Evolutionary conservation across 1,284 basidiomycete genomes (phyloP), one percentile per base, ranked within the genome.

Genomic region (Ganoderma sp.): DNA sequence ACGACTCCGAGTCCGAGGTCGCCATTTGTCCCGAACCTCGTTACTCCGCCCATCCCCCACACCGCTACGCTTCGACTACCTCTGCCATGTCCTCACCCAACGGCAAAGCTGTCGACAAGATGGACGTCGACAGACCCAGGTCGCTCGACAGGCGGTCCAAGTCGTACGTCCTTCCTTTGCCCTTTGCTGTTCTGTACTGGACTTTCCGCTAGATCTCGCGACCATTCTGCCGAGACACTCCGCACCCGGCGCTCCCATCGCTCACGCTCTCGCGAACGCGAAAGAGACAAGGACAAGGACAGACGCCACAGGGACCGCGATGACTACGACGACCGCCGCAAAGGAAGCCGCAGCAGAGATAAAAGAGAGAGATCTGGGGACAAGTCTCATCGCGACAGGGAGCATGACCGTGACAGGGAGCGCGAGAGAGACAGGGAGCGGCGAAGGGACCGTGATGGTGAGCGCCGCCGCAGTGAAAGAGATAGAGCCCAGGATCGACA

Each of bases 171-270:
- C 63, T 63, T 71, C 65, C 72, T 67, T 42, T 37, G 52, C 64
- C 28, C 68, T 66, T 64, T 57, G 59, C 72, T 59, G 48, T 65
- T 56, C 61, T 66, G 17, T 59, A 64, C 67, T 66, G 61, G 66
- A 70, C 64, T 69, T 63, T 56, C 56, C 22, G 61, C 66, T 71
- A 91, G 89, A 65, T 88, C 89, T 72, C 87, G 89, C 72, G 89
- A 89, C 76, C 86, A 87, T 76, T 93, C 91, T 15, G 87, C 87
- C 54, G 91, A 92, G 75, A 93, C 91, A 25, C 85, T 88, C 72
- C 86, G 86, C 60, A 92, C 90, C 42, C 85, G 84, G 73, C 85
- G 85, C 69, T 93, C 91, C 56, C 90, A 92, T 74, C 84, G 88
- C 69, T 93, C 92, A 28, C 81, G 81, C 63, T 93, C 92, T 45